Percentiles rank a stretch among this genome's conserved stretches.
Conservation (phyloP, 345 rosid genomes). For the Citrus sp. region DNA sequence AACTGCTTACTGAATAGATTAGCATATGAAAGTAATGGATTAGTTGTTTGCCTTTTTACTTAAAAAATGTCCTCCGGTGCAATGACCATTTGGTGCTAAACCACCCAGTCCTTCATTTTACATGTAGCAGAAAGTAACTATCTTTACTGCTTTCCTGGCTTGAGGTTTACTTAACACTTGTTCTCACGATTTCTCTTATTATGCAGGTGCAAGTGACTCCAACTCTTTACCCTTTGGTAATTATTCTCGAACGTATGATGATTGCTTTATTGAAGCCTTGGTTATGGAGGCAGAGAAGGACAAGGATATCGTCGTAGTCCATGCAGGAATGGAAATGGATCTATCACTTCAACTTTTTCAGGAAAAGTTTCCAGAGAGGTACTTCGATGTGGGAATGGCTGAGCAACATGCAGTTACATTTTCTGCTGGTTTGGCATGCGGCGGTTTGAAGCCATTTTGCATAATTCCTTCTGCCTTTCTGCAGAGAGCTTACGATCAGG, state of each 20-base stretch:
- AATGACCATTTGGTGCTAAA: conserved; percentile 4
- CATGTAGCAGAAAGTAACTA: neutral
- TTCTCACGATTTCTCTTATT: neutral
- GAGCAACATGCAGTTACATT: conserved; percentile 97
- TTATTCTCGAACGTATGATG: conserved; percentile 59
- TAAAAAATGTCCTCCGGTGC: neutral
- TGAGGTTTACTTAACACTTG: neutral
- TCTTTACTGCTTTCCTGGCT: conserved; percentile 3
- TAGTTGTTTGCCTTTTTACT: neutral
- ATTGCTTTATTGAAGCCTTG: conserved; percentile 82
- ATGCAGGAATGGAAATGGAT: conserved; percentile 84
- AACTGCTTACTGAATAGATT: neutral
- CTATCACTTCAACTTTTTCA: conserved; percentile 57
- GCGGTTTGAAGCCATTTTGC: conserved; percentile 94
- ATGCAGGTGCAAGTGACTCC: conserved; percentile 33
- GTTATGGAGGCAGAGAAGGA: conserved; percentile 77
- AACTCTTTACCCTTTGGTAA: conserved; percentile 19
- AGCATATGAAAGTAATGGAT: neutral
- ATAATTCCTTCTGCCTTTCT: conserved; percentile 81
- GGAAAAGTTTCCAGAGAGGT: conserved; percentile 67
- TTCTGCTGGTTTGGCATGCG: conserved; percentile 91
- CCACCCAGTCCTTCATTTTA: neutral
- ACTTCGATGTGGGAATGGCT: conserved; percentile 89
- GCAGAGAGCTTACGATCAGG: conserved; percentile 98
- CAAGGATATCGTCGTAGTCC: conserved; percentile 74